These are phyloP conservation scores for Suillus lakei DNA, from an alignment of 768 basidiomycete species.

Conservation along the genomic window DNA sequence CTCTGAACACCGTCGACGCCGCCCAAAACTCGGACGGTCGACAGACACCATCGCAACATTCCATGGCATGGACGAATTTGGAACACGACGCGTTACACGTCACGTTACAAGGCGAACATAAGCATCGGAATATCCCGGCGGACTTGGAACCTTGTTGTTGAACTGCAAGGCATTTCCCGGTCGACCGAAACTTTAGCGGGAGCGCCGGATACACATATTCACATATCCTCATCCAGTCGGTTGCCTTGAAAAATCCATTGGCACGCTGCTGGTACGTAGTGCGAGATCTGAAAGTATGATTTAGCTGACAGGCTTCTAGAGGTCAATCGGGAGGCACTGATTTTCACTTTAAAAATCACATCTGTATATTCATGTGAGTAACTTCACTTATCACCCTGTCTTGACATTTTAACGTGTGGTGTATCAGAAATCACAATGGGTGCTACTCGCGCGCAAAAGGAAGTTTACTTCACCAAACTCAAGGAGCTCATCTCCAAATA, in stretches of 20 bases:
- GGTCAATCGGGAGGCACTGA: slow-evolving; percentile 94
- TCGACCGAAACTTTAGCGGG: slow-evolving; percentile 27
- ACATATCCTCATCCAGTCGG: slow-evolving; percentile 33
- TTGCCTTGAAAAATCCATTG: slow-evolving; percentile 97
- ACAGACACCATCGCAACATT: slow-evolving; percentile 79
- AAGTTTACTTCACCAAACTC: slow-evolving; percentile 90
- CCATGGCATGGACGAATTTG: slow-evolving; percentile 55
- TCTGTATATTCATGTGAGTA: slow-evolving; percentile 33
- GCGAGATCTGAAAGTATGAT: not conserved
- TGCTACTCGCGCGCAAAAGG: slow-evolving; percentile 88
- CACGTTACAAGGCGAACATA: slow-evolving; percentile 1
- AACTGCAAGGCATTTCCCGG: slow-evolving; percentile 34
- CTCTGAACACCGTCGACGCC: slow-evolving; percentile 30
- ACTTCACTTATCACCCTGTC: not conserved
- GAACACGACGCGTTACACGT: slow-evolving; percentile 10
- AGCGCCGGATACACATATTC: slow-evolving; percentile 9
- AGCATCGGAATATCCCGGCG: slow-evolving; percentile 21
- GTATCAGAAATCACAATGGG: slow-evolving; percentile 70
- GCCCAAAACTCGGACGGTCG: slow-evolving; percentile 53
- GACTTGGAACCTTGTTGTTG: slow-evolving; percentile 34
- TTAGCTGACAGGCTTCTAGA: slow-evolving; percentile 45
- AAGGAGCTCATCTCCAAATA: slow-evolving; percentile 90
- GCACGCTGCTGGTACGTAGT: slow-evolving; percentile 66
- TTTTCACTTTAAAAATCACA: slow-evolving; percentile 25
- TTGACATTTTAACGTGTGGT: not conserved